Percentiles rank a stretch among this genome's conserved stretches.
Conservation (phyloP, 352 stramenopile genomes). For the Blastocystis sp. region DNA sequence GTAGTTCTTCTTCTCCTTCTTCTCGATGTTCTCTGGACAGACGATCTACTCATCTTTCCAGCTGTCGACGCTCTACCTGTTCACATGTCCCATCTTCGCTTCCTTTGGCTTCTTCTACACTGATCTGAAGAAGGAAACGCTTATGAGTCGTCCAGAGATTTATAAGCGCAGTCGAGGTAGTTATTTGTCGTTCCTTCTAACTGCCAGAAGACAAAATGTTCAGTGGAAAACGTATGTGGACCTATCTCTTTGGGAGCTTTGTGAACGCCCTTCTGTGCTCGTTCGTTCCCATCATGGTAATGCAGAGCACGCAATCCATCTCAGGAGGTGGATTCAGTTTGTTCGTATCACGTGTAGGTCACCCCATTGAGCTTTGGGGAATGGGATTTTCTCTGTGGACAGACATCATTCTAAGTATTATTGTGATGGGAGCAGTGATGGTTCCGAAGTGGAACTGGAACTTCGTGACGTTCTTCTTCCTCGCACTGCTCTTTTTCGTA, state of each 20-base stretch:
- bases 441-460: conserved; percentile 40
- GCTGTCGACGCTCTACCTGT: conserved; percentile 40
- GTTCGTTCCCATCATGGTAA: not conserved
- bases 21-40: conserved; percentile 79
- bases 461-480: not conserved
- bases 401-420: conserved; percentile 53
- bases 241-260: conserved; percentile 10
- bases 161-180: conserved; percentile 22
- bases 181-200: not conserved
- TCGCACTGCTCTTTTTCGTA: conserved; percentile 33
- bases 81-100: conserved; percentile 35
- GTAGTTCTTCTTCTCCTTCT: conserved; percentile 80
- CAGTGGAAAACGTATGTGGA: conserved; percentile 11
- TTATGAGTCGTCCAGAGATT: conserved; percentile 18
- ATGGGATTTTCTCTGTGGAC: conserved; percentile 50
- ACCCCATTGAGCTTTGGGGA: conserved; percentile 15
- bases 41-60: conserved; percentile 56
- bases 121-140: conserved; percentile 27
- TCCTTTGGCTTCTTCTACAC: conserved; percentile 55
- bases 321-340: not conserved
- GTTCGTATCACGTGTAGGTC: not conserved
- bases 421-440: not conserved
- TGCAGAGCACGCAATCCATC: conserved; percentile 12
- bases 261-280: conserved; percentile 33
- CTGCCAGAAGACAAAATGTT: conserved; percentile 45